Percentiles rank a stretch among this genome's conserved stretches.
phyloP scores from a whole-genome alignment of 2,329 filamentous ascomycete species.

The Penicillium italicum region DNA sequence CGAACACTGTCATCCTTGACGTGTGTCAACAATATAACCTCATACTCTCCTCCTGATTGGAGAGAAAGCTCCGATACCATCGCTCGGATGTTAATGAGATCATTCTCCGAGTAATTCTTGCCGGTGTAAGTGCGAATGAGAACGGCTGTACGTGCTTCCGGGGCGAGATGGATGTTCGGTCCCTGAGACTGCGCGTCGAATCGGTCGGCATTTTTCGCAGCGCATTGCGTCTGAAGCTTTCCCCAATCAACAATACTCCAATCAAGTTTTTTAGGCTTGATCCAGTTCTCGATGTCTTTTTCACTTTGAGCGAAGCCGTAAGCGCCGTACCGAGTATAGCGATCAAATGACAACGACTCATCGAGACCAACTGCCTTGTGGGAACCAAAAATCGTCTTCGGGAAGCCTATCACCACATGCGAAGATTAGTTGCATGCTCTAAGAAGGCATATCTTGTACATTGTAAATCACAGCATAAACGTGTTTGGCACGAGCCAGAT shows the following conservation, averaged over 20 bases:
- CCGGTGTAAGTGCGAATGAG: background rate
- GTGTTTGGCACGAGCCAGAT: no score
- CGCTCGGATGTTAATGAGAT: background rate
- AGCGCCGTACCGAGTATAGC: no score
- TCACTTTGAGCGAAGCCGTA: background rate
- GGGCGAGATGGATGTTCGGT: background rate
- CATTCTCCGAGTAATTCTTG: background rate
- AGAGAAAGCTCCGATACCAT: background rate
- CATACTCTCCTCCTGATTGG: background rate
- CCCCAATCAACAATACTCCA: background rate
- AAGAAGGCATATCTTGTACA: no score
- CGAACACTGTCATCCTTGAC: background rate
- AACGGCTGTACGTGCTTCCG: background rate
- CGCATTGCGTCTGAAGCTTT: background rate
- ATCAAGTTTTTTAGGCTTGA: background rate
- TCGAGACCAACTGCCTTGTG: no score
- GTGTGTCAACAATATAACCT: background rate
- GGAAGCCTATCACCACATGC: no score
- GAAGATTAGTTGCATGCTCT: no score
- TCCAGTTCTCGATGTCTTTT: background rate
- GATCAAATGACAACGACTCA: no score
- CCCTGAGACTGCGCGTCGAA: background rate
- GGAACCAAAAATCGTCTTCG: no score
- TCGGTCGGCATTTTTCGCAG: background rate
- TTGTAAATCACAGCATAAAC: no score